These are phyloP conservation scores for Melanomma pulvis-pyrius DNA, from an alignment of 495 filamentous ascomycete genomes.

Conservation along the genomic window DNA sequence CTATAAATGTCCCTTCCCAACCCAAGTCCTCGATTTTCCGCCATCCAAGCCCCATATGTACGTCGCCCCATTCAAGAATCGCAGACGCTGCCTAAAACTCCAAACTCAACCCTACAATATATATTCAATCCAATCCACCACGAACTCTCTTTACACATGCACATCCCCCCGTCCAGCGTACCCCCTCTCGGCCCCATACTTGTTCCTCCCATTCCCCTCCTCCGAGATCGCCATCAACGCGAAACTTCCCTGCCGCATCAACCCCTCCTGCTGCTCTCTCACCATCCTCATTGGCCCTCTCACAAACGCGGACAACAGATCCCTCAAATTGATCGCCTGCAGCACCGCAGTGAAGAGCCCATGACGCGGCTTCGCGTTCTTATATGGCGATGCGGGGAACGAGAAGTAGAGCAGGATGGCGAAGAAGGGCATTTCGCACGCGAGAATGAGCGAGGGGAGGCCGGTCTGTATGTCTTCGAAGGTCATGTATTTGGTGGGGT, in stretches of 20 bases:
- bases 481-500: conserved; percentile 25
- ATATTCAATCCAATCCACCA: no score
- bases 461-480: conserved; percentile 23
- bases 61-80: no score
- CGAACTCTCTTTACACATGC: no score
- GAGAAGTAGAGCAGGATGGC: conserved; percentile 22
- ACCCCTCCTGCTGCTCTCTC: conserved; percentile 17
- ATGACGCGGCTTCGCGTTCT: neutral
- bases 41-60: no score
- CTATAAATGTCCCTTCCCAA: no score
- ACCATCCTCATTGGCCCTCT: conserved; percentile 32
- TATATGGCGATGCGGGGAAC: conserved; percentile 19
- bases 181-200: neutral
- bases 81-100: neutral
- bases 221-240: conserved; percentile 4
- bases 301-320: conserved; percentile 25
- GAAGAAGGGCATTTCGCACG: conserved; percentile 33
- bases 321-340: conserved; percentile 25
- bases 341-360: conserved; percentile 8
- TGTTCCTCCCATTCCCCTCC: neutral
- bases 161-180: neutral
- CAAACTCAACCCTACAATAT: neutral
- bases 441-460: conserved; percentile 27
- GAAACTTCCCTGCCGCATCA: conserved; percentile 17
- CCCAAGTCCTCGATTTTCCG: no score